Percentiles rank a stretch among this genome's conserved stretches.
phyloP scores from a whole-genome alignment of 805 yeast genomes.

The Yarrowia sp. region DNA sequence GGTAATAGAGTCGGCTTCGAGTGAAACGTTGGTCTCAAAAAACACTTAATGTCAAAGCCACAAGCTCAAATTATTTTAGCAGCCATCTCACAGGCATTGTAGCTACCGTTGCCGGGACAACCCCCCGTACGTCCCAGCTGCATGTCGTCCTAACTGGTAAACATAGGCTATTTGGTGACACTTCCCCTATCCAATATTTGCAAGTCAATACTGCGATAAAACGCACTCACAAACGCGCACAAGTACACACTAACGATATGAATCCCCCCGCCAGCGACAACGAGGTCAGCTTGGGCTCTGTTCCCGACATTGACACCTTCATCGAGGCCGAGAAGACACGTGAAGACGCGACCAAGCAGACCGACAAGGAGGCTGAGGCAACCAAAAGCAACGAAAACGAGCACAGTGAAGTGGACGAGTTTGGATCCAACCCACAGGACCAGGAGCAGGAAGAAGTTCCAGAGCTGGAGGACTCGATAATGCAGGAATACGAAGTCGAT shows the following conservation, averaged over 20 bases:
- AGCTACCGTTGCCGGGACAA: slow-evolving; percentile 5
- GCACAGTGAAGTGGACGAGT: background rate
- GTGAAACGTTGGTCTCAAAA: no score
- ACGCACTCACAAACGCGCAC: background rate
- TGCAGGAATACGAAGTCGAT: background rate
- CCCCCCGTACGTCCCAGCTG: background rate
- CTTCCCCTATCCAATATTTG: slow-evolving; percentile 22
- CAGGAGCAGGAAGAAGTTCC: background rate
- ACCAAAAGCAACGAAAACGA: background rate
- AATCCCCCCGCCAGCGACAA: background rate
- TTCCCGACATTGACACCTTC: slow-evolving; percentile 6
- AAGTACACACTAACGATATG: background rate
- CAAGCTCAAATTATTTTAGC: no score
- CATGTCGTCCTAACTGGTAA: slow-evolving; percentile 6
- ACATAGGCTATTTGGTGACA: background rate
- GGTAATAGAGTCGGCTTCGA: no score
- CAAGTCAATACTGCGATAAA: no score
- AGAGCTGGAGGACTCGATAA: slow-evolving; percentile 6
- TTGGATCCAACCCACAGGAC: background rate
- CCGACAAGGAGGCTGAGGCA: background rate
- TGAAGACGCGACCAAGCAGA: background rate
- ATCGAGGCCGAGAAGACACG: slow-evolving; percentile 12
- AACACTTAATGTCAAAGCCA: no score
- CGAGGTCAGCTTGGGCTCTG: slow-evolving; percentile 8
- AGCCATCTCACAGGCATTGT: no score